phyloP scores from a whole-genome alignment of 2,329 filamentous ascomycete genomes.

The Colletotrichum tropicicola region DNA sequence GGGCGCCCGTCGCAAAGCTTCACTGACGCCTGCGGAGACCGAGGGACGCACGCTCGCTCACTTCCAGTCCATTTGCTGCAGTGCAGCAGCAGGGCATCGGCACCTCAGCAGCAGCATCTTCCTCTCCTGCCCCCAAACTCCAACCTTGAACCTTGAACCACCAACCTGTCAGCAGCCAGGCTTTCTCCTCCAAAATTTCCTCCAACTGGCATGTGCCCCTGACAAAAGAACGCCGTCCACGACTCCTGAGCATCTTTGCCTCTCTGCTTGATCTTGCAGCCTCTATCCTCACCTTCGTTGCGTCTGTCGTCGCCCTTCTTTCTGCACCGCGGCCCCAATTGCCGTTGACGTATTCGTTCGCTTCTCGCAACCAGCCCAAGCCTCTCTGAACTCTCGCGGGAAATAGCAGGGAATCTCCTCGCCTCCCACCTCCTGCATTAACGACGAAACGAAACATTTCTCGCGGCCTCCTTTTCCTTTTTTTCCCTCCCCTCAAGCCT shows the following conservation, averaged over 20 bases:
- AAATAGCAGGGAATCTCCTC: conserved; percentile 12
- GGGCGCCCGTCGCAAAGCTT: conserved; percentile 10
- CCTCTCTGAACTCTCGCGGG: conserved; percentile 12
- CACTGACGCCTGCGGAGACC: conserved; percentile 22
- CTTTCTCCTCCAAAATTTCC: conserved; percentile 27
- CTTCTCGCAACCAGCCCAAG: conserved; percentile 15
- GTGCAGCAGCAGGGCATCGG: not conserved
- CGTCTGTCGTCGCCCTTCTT: not conserved
- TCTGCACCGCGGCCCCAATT: conserved; percentile 3
- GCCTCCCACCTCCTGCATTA: conserved; percentile 18
- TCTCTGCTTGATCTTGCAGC: conserved; percentile 8
- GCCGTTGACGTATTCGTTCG: conserved; percentile 28
- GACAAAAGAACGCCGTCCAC: conserved; percentile 20
- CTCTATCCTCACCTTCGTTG: conserved; percentile 7
- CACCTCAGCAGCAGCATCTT: not conserved
- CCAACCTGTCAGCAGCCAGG: conserved; percentile 24
- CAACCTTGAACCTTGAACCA: conserved; percentile 25
- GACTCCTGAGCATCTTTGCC: conserved; percentile 7
- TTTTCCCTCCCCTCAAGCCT: not conserved
- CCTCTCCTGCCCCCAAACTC: conserved; percentile 3
- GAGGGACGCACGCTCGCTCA: conserved; percentile 11
- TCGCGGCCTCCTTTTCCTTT: conserved; percentile 15
- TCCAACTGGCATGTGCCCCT: conserved; percentile 30
- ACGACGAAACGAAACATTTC: conserved; percentile 31
- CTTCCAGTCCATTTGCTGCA: too few relatives aligned